Evolutionary conservation across 805 yeast species (phyloP).

Genomic region (Pichia gijzeniarum): DNA sequence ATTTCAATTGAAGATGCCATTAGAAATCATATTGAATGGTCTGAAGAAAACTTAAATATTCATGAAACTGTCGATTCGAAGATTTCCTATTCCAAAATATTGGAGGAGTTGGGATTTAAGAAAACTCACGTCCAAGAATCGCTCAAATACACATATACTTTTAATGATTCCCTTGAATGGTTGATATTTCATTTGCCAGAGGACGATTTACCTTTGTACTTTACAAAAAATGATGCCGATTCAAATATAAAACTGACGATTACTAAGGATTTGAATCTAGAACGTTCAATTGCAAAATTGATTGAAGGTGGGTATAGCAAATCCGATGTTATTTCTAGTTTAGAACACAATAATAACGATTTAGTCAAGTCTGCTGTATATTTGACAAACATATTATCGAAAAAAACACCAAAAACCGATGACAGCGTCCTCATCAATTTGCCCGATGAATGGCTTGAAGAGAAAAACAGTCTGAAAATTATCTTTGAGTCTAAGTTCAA

Average conservation of each 20-base stretch:
- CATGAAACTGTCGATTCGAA: conserved; percentile 10
- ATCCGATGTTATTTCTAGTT: conserved; percentile 49
- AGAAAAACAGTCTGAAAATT: conserved; percentile 57
- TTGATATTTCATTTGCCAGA: conserved; percentile 86
- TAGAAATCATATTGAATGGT: conserved; percentile 53
- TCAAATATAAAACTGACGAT: conserved; percentile 51
- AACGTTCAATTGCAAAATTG: conserved; percentile 52
- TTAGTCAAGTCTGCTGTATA: conserved; percentile 46
- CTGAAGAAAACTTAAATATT: conserved; percentile 15
- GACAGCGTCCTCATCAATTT: conserved; percentile 9
- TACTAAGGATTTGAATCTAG: conserved; percentile 46
- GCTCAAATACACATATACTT: conserved; percentile 44
- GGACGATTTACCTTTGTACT: conserved; percentile 75
- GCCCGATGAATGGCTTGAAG: conserved; percentile 64
- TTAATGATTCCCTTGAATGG: conserved; percentile 62
- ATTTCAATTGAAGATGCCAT: conserved; percentile 56
- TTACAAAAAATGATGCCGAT: conserved; percentile 52
- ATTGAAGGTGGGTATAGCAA: conserved; percentile 63
- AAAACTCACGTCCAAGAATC: conserved; percentile 67
- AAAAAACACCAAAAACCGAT: not conserved
- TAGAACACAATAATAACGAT: conserved; percentile 36
- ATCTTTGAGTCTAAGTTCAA: conserved; percentile 37
- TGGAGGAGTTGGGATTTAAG: conserved; percentile 57
- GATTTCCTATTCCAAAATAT: conserved; percentile 9
- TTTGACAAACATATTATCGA: conserved; percentile 36